A percentile compares a stretch with the other conserved stretches of the same genome.
These are phyloP conservation scores for Calonectria crousiana DNA, from an alignment of 2,329 filamentous ascomycete genomes.

Conservation along the genomic window DNA sequence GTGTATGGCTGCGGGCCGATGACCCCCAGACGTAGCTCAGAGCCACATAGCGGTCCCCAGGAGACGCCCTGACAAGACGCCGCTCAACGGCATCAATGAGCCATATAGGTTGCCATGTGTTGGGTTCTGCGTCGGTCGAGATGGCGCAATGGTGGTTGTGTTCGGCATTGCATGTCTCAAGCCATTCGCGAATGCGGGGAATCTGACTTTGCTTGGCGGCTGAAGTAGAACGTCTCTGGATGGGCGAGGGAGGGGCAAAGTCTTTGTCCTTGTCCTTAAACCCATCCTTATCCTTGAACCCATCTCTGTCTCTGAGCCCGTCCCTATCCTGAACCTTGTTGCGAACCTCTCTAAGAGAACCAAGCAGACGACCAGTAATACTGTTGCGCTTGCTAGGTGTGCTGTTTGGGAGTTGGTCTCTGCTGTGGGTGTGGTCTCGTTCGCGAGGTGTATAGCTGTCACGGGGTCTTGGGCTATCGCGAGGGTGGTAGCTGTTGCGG, in stretches of 20 bases:
- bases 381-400: constrained; percentile 54
- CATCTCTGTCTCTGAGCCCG: neutral
- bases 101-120: constrained; percentile 55
- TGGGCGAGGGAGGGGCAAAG: constrained; percentile 32
- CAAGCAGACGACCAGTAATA: constrained; percentile 55
- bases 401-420: constrained; percentile 31
- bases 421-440: constrained; percentile 23
- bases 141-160: constrained; percentile 56
- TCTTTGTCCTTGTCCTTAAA: constrained; percentile 31
- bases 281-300: neutral
- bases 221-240: constrained; percentile 48
- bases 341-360: constrained; percentile 49
- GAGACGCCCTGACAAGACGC: constrained; percentile 53
- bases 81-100: constrained; percentile 57
- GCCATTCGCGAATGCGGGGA: constrained; percentile 56
- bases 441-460: neutral
- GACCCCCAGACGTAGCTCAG: constrained; percentile 60
- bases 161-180: constrained; percentile 57
- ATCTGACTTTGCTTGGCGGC: constrained; percentile 51
- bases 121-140: constrained; percentile 35
- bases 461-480: constrained; percentile 36
- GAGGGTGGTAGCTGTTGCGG: constrained; percentile 34
- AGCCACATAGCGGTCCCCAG: constrained; percentile 56
- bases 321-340: constrained; percentile 35
- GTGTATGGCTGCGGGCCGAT: constrained; percentile 40